These are phyloP conservation scores for Chlorociboria aeruginascens DNA, from an alignment of 495 filamentous ascomycete genomes.

Conservation along the genomic window DNA sequence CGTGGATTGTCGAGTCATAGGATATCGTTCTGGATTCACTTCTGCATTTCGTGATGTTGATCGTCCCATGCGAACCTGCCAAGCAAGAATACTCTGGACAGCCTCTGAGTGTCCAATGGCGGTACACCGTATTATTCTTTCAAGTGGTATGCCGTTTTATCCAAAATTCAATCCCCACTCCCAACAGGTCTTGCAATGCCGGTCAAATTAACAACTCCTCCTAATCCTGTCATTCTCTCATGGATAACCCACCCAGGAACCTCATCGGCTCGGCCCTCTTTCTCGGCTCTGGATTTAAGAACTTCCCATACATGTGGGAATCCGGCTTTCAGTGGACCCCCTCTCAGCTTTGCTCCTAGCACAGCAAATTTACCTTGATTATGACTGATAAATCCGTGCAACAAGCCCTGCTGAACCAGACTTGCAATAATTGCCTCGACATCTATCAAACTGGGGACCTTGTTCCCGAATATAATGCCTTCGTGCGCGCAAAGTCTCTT, in stretches of 20 bases:
- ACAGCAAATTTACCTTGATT: constrained; percentile 66
- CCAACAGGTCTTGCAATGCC: constrained; percentile 19
- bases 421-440: constrained; percentile 71
- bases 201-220: constrained; percentile 20
- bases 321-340: constrained; percentile 38
- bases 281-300: constrained; percentile 17
- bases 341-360: constrained; percentile 57
- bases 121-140: no score
- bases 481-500: constrained; percentile 34
- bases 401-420: constrained; percentile 68
- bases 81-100: no score
- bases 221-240: constrained; percentile 12
- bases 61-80: no score
- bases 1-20: no score
- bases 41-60: no score
- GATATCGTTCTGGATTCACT: no score
- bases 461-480: constrained; percentile 38
- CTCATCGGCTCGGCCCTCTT: constrained; percentile 17
- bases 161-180: constrained; percentile 10
- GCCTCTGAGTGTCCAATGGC: no score
- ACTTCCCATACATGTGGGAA: constrained; percentile 21
- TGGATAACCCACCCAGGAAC: constrained; percentile 47
- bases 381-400: constrained; percentile 79
- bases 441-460: constrained; percentile 43
- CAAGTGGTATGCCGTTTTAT: not conserved